Evolutionary conservation across 164 flowering plant species (phyloP), one percentile per base, ranked within the genome.

Genomic region (Euptelea pleiosperma): DNA sequence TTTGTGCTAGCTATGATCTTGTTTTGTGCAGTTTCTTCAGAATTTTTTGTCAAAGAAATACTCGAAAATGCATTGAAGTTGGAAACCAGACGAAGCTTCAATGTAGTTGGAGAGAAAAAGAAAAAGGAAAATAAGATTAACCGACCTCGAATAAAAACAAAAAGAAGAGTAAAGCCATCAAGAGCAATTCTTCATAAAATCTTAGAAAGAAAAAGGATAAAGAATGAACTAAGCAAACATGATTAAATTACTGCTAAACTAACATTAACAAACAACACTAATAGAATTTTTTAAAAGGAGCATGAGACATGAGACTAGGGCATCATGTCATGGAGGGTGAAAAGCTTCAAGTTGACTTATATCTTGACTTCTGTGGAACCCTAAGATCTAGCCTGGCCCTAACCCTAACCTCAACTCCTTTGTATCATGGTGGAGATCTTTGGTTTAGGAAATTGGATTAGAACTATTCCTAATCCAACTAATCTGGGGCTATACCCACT

Each of bases 271-370:
- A n/a, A n/a, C n/a, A n/a, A n/a, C n/a, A n/a, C n/a, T n/a, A n/a
- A n/a, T n/a, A n/a, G n/a, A n/a, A n/a, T n/a, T 30, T 16, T 26
- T 28, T 49, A 7, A 22, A 0, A 12, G 2, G 24, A 26, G 34
- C 16, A 16, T 28, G 39, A 30, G 12, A 34, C 14, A 47, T 37
- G 46, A 52, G 50, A 24, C 58, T 33, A 61, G 45, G 33, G 58
- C 42, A n/a, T n/a, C n/a, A 41, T 34, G 35, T 46, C 44, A 16
- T n/a, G n/a, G n/a, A n/a, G n/a, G n/a, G n/a, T 39, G 48, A 50
- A 49, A 50, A 60, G 48, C 35, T 49, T n/a, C 12, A 37, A 16
- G 12, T 59, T 37, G 54, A n/a, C n/a, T n/a, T n/a, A n/a, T n/a
- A n/a, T n/a, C n/a, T 36, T 45, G 22, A 46, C 34, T 8, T 40